Conservation (phyloP, 768 basidiomycete genomes). For the Suillus placidus region DNA sequence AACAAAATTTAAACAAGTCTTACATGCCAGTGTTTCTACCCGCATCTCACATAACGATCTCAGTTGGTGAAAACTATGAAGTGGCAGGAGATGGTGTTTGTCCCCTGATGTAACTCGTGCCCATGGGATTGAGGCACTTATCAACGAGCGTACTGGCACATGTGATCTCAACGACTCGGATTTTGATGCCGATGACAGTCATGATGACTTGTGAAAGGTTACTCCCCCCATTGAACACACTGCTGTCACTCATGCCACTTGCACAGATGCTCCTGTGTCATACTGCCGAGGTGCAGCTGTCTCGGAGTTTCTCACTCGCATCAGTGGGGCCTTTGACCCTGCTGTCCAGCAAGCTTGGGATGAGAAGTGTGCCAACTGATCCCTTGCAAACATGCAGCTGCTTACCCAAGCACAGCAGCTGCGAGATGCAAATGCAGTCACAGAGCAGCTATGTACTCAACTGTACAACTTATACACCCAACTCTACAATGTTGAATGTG, state of each 20-base stretch:
- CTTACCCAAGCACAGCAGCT: constrained; percentile 30
- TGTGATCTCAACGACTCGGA: constrained; percentile 26
- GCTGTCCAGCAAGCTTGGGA: constrained; percentile 23
- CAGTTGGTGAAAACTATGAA: constrained; percentile 27
- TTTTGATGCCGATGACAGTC: not conserved
- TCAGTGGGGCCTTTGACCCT: constrained; percentile 31
- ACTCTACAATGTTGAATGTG: constrained; percentile 11
- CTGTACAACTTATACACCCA: constrained; percentile 6
- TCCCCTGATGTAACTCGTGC: constrained; percentile 27
- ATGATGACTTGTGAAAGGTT: not conserved
- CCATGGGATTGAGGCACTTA: constrained; percentile 28
- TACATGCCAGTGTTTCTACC: not conserved
- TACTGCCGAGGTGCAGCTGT: constrained; percentile 15
- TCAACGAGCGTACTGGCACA: constrained; percentile 27
- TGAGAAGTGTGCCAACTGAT: constrained; percentile 22
- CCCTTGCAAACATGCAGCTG: constrained; percentile 29
- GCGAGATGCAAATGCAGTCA: constrained; percentile 24
- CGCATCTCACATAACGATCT: not conserved
- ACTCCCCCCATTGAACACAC: not conserved
- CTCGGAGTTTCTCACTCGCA: constrained; percentile 21
- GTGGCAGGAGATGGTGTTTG: constrained; percentile 22
- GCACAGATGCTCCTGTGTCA: constrained; percentile 13
- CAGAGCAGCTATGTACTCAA: constrained; percentile 22
- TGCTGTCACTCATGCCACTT: constrained; percentile 8
- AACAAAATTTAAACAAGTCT: constrained; percentile 30